phyloP scores from a whole-genome alignment of 2,329 filamentous ascomycete species.

The Xylariales sp. region DNA sequence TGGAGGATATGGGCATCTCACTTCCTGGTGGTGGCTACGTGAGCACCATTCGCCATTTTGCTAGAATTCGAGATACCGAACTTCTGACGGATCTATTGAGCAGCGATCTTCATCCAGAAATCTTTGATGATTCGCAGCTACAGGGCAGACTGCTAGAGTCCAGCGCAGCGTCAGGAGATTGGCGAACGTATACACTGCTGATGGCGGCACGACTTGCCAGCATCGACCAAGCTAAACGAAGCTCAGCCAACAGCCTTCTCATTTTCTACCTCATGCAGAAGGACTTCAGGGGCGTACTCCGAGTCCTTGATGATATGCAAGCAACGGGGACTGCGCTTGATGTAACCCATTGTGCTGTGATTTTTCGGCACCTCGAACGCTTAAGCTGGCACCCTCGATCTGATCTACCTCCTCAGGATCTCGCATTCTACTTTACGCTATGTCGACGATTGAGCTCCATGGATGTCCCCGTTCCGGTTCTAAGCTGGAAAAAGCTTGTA shows the following conservation, averaged over 20 bases:
- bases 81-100: slow-evolving; percentile 40
- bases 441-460: slow-evolving; percentile 31
- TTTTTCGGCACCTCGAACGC: slow-evolving; percentile 21
- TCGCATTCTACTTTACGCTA: slow-evolving; percentile 26
- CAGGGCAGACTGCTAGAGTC: slow-evolving; percentile 33
- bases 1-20: slow-evolving; percentile 59
- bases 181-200: slow-evolving; percentile 38
- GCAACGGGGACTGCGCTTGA: slow-evolving; percentile 27
- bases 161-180: slow-evolving; percentile 31
- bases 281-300: slow-evolving; percentile 21
- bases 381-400: slow-evolving; percentile 12
- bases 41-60: slow-evolving; percentile 60
- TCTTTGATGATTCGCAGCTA: slow-evolving; percentile 43
- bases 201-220: slow-evolving; percentile 35
- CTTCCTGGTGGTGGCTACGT: slow-evolving; percentile 62
- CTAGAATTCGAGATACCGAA: slow-evolving; percentile 47
- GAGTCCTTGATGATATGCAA: slow-evolving; percentile 33
- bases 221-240: slow-evolving; percentile 21
- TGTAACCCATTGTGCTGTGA: slow-evolving; percentile 18
- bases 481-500: slow-evolving; percentile 40
- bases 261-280: slow-evolving; percentile 20
- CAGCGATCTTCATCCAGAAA: slow-evolving; percentile 51
- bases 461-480: slow-evolving; percentile 33
- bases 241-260: slow-evolving; percentile 29
- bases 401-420: slow-evolving; percentile 7